These are phyloP conservation scores for Microcos paniculata DNA, from an alignment of 345 rosid species.

Conservation along the genomic window DNA sequence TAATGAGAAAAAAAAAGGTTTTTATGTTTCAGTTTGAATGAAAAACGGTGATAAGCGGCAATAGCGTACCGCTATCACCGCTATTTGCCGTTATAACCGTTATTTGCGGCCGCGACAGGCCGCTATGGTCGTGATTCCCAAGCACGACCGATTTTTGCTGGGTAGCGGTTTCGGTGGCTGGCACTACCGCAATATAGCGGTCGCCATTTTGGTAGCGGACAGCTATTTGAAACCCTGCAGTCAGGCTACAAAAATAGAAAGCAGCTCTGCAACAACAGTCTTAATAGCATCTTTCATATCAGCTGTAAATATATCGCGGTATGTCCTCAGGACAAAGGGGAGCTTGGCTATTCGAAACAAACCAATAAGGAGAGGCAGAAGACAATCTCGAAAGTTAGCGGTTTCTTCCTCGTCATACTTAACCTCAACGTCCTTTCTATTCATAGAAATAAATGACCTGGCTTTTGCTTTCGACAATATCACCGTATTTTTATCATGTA, in stretches of 20 bases:
- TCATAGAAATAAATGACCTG: constrained; percentile 46
- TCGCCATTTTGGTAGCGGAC: no score
- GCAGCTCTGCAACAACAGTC: constrained; percentile 91
- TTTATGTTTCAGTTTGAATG: no score
- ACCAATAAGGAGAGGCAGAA: constrained; percentile 77
- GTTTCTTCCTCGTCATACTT: constrained; percentile 65
- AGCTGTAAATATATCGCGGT: constrained; percentile 86
- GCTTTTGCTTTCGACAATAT: constrained; percentile 72
- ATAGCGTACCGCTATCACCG: no score
- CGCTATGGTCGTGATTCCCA: no score
- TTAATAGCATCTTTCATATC: constrained; percentile 95
- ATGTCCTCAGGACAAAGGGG: constrained; percentile 80
- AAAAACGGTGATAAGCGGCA: no score
- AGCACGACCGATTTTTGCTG: no score
- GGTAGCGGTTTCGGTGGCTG: no score
- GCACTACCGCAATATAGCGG: no score
- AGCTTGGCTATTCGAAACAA: constrained; percentile 91
- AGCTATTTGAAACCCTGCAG: no score
- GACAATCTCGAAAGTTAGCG: constrained; percentile 60
- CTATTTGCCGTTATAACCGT: no score
- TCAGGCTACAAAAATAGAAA: constrained; percentile 81
- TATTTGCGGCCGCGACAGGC: no score
- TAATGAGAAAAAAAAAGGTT: no score
- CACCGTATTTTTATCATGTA: constrained; percentile 59
- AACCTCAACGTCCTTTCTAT: constrained; percentile 59